phyloP scores from a whole-genome alignment of 192 early-diverging fungal species.

The Podila minutissima region DNA sequence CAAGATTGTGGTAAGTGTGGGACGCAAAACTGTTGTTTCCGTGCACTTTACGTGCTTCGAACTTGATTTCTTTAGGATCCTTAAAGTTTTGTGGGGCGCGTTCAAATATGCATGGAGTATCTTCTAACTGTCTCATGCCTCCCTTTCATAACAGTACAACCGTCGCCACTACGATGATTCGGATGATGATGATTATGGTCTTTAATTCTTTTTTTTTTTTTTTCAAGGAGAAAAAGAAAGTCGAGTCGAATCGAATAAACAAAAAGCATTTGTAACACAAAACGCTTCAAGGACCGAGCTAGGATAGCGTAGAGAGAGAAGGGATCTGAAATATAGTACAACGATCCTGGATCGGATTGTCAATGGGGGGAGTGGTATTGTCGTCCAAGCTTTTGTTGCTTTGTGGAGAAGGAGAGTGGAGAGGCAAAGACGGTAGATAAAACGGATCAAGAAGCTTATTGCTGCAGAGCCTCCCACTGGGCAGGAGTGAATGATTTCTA shows the following conservation, averaged over 20 bases:
- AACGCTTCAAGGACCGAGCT: no score
- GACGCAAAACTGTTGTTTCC: not conserved
- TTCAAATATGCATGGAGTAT: not conserved
- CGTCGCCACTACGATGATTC: constrained; percentile 64
- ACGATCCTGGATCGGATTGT: no score
- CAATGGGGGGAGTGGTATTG: no score
- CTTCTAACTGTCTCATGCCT: not conserved
- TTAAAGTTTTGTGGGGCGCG: no score
- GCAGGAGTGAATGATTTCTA: constrained; percentile 77
- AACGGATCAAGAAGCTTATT: constrained; percentile 2
- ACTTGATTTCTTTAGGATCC: not conserved
- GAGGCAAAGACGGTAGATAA: no score
- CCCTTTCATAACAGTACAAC: constrained; percentile 58
- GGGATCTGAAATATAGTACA: no score
- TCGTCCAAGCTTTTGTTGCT: no score
- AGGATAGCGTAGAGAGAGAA: no score
- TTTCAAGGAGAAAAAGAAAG: no score
- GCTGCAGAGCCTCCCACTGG: constrained; percentile 60
- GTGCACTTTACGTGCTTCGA: not conserved
- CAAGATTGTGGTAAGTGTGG: constrained; percentile 78
- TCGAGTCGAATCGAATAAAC: no score
- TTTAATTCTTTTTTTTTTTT: constrained; percentile 29
- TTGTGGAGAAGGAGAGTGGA: no score
- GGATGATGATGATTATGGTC: constrained; percentile 67
- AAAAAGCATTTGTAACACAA: no score